Conservation (phyloP, 768 basidiomycete species). For the Hydnomerulius pinastri region DNA sequence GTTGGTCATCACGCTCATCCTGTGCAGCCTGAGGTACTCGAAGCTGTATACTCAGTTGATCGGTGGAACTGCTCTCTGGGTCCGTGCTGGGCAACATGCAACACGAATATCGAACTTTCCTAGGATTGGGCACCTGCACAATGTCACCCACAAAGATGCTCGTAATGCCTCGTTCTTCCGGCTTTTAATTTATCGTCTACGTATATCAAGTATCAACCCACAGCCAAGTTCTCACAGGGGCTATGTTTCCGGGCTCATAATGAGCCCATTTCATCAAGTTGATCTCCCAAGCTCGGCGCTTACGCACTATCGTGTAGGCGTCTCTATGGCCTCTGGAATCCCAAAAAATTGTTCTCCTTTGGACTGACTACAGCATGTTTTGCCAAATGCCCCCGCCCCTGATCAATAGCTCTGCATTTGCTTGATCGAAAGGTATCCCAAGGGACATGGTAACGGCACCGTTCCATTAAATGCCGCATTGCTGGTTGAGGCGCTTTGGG, state of each 20-base stretch:
- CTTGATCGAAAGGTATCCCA: not conserved
- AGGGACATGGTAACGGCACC: not conserved
- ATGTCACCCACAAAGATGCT: not conserved
- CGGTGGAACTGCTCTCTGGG: not conserved
- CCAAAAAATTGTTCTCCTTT: not conserved
- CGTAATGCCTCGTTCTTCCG: not conserved
- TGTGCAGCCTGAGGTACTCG: not conserved
- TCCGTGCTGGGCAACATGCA: not conserved
- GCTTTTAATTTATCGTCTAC: not conserved
- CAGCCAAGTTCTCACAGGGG: not conserved
- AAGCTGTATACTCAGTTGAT: constrained; percentile 1
- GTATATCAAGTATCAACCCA: not conserved
- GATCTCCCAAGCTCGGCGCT: not conserved
- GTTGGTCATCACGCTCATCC: too few species aligned
- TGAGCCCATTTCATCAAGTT: not conserved
- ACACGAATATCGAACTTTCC: not conserved
- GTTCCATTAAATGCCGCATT: not conserved
- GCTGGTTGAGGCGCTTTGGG: not conserved
- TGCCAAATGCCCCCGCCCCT: not conserved
- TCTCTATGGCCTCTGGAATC: not conserved
- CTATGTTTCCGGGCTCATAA: not conserved
- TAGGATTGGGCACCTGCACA: not conserved
- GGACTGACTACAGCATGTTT: not conserved
- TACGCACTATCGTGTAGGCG: not conserved
- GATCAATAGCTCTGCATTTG: not conserved